Conservation (phyloP, 2,329 filamentous ascomycete species). For the Fusarium brachygibbosum region DNA sequence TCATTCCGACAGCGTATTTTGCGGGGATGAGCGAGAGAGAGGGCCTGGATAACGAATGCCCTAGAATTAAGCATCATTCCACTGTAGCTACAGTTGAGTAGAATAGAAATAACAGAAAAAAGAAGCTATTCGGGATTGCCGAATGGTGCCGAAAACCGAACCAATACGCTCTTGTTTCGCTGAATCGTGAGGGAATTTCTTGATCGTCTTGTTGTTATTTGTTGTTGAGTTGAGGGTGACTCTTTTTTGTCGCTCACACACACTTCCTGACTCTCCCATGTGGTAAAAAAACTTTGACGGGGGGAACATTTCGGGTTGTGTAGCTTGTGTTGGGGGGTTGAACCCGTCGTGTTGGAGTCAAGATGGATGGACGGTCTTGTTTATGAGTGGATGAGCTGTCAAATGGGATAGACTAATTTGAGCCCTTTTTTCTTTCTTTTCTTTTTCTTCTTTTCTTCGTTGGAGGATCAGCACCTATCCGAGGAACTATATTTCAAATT, state of each 20-base stretch:
- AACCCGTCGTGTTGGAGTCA: constrained; percentile 38
- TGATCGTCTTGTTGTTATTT: constrained; percentile 10
- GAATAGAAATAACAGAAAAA: not conserved
- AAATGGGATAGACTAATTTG: constrained; percentile 18
- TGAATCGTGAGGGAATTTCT: constrained; percentile 36
- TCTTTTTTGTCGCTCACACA: constrained; percentile 25
- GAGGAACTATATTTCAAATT: constrained; percentile 11
- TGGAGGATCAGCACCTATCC: constrained; percentile 23
- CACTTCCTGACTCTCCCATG: not conserved
- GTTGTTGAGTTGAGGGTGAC: constrained; percentile 32
- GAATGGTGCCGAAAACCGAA: constrained; percentile 23
- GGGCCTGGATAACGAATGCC: constrained; percentile 33
- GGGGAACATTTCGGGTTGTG: constrained; percentile 15
- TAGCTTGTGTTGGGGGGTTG: constrained; percentile 39
- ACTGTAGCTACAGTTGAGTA: not conserved
- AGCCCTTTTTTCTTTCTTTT: constrained; percentile 20
- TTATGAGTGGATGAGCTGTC: constrained; percentile 23
- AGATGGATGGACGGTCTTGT: constrained; percentile 42
- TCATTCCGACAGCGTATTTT: constrained; percentile 31
- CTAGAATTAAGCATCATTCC: constrained; percentile 22
- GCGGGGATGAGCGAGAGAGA: constrained; percentile 39
- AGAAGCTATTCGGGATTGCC: constrained; percentile 28
- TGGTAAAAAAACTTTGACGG: constrained; percentile 7
- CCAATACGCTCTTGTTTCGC: not conserved
- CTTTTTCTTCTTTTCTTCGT: too few species aligned